These are phyloP conservation scores for Brassica juncea DNA, from an alignment of 345 rosid genomes.

Conservation along the genomic window DNA sequence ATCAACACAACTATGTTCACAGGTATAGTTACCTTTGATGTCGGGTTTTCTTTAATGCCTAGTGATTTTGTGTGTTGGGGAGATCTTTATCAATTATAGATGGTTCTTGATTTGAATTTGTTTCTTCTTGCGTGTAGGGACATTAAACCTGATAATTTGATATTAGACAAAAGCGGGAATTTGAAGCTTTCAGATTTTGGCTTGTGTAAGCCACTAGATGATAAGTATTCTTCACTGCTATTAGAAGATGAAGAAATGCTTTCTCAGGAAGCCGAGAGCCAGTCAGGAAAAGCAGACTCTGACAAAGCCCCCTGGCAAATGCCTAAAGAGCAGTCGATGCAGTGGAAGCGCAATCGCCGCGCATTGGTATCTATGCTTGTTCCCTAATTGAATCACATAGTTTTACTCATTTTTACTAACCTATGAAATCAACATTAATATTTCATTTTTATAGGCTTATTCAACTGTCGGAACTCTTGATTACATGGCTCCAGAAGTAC, in stretches of 20 bases:
- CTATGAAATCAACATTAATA: neutral
- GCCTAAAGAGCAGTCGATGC: slow-evolving; percentile 77
- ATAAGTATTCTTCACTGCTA: slow-evolving; percentile 76
- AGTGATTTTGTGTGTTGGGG: slow-evolving; percentile 7
- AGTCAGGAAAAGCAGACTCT: slow-evolving; percentile 50
- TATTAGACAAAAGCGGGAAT: slow-evolving; percentile 91
- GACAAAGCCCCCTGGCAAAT: slow-evolving; percentile 75
- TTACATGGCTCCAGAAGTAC: slow-evolving; percentile 98
- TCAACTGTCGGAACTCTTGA: slow-evolving; percentile 99
- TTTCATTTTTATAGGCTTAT: slow-evolving; percentile 62
- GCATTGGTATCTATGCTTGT: slow-evolving; percentile 64
- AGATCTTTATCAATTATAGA: neutral
- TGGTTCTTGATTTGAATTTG: slow-evolving; percentile 14
- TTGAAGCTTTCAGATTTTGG: slow-evolving; percentile 99
- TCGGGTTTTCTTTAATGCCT: neutral
- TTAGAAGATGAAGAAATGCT: slow-evolving; percentile 71
- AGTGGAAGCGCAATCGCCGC: slow-evolving; percentile 95
- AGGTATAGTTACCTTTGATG: slow-evolving; percentile 44
- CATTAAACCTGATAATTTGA: slow-evolving; percentile 95
- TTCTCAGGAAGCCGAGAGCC: slow-evolving; percentile 53
- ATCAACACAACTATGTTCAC: slow-evolving; percentile 81
- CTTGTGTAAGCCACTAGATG: slow-evolving; percentile 93
- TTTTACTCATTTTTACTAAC: slow-evolving; percentile 10
- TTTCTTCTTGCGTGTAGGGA: slow-evolving; percentile 62
- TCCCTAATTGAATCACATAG: slow-evolving; percentile 1